Conservation (phyloP, 768 basidiomycete species). For the Trametes cubensis region DNA sequence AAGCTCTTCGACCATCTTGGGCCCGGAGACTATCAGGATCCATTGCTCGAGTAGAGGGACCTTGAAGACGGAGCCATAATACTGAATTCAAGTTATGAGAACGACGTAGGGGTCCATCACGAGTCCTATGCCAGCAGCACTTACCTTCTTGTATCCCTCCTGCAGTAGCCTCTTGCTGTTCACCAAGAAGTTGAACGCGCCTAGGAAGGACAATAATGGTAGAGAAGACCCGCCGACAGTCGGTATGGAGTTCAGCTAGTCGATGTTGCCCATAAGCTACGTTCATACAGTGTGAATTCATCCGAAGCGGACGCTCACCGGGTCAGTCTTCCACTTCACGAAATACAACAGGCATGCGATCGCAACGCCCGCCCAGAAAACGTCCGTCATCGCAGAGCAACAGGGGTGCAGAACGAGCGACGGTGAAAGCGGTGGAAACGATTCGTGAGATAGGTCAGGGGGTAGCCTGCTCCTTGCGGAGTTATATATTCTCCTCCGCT, state of each 20-base stretch:
- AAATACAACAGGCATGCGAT: neutral
- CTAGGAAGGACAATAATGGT: constrained; percentile 38
- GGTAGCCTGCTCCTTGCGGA: too few relatives aligned
- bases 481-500: too few relatives aligned
- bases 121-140: neutral
- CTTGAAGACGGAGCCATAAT: constrained; percentile 41
- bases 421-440: neutral
- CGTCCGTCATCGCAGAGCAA: neutral
- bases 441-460: too few relatives aligned
- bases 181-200: constrained; percentile 35
- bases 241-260: constrained; percentile 35
- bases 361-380: neutral
- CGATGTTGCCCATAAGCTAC: neutral
- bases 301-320: neutral
- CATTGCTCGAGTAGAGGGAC: constrained; percentile 48
- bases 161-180: constrained; percentile 39
- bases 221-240: constrained; percentile 38
- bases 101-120: neutral
- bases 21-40: constrained; percentile 48
- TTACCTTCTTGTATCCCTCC: constrained; percentile 41
- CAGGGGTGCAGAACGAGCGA: neutral
- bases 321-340: constrained; percentile 6
- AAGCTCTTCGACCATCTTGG: constrained; percentile 51
- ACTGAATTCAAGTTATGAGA: constrained; percentile 9
- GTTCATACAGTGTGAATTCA: too few relatives aligned